phyloP scores from a whole-genome alignment of 108 stramenopile species.

The Discostella pseudostelligera region DNA sequence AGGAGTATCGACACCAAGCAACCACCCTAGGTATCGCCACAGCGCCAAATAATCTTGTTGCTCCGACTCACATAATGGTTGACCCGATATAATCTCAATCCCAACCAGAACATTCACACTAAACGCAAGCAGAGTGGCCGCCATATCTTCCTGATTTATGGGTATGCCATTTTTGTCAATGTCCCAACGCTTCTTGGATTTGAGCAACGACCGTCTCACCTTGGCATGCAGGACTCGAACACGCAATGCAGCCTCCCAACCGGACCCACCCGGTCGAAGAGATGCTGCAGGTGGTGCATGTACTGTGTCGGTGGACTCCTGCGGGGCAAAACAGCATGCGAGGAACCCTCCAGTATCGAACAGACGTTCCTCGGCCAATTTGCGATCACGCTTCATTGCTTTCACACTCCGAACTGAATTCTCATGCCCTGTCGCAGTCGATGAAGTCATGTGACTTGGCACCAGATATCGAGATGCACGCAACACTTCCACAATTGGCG shows the following conservation, averaged over 20 bases:
- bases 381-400: conserved; percentile 22
- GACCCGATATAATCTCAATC: conserved; percentile 63
- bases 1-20: conserved; percentile 64
- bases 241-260: conserved; percentile 69
- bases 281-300: conserved; percentile 22
- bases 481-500: conserved; percentile 73
- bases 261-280: conserved; percentile 57
- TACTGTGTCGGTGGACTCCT: background rate
- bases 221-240: conserved; percentile 84
- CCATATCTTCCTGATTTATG: conserved; percentile 88
- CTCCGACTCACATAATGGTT: conserved; percentile 45
- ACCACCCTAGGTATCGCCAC: conserved; percentile 86
- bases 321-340: conserved; percentile 43
- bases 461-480: conserved; percentile 65
- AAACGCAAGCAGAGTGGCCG: conserved; percentile 79
- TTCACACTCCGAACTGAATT: background rate
- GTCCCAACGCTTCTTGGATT: conserved; percentile 51
- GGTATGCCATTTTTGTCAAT: conserved; percentile 59
- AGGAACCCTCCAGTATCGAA: conserved; percentile 71
- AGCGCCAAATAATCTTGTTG: conserved; percentile 73
- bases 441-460: conserved; percentile 40
- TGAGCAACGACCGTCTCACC: conserved; percentile 59
- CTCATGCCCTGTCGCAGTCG: background rate
- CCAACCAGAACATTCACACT: conserved; percentile 70
- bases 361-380: conserved; percentile 48